phyloP scores from a whole-genome alignment of 306 rosid species.

The Medicago lupulina region DNA sequence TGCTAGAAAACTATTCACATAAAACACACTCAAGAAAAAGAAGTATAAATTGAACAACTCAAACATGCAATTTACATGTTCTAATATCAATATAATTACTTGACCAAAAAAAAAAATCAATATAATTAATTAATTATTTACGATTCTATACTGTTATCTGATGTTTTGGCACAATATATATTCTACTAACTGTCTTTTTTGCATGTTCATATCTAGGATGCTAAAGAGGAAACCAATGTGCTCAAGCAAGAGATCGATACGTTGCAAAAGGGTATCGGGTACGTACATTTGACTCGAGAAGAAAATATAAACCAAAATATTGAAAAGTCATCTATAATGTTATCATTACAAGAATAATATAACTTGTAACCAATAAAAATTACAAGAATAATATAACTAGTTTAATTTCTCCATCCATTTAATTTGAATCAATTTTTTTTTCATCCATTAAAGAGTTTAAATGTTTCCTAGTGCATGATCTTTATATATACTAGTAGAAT shows the following conservation, averaged over 20 bases:
- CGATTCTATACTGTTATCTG: background rate
- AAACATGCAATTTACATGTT: background rate
- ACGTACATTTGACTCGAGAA: conserved; percentile 1
- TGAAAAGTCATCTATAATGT: too few relatives aligned
- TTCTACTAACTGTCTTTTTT: background rate
- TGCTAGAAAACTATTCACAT: background rate
- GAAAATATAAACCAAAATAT: background rate
- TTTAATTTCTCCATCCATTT: too few relatives aligned
- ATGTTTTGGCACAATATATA: background rate
- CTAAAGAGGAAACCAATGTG: conserved; percentile 64
- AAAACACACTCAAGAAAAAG: background rate
- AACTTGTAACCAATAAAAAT: too few relatives aligned
- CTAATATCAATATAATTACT: background rate
- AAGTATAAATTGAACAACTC: background rate
- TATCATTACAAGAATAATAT: too few relatives aligned
- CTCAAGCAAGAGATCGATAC: conserved; percentile 76
- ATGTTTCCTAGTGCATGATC: too few relatives aligned
- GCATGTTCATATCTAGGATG: conserved; percentile 50
- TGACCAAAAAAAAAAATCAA: too few relatives aligned
- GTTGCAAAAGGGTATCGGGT: conserved; percentile 86
- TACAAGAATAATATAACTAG: too few relatives aligned
- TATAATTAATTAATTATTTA: background rate
- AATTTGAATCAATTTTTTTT: too few relatives aligned
- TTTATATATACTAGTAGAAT: too few relatives aligned
- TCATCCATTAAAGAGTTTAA: too few relatives aligned